Evolutionary conservation across 768 basidiomycete genomes (phyloP).

Genomic region (Podaxis sp.): DNA sequence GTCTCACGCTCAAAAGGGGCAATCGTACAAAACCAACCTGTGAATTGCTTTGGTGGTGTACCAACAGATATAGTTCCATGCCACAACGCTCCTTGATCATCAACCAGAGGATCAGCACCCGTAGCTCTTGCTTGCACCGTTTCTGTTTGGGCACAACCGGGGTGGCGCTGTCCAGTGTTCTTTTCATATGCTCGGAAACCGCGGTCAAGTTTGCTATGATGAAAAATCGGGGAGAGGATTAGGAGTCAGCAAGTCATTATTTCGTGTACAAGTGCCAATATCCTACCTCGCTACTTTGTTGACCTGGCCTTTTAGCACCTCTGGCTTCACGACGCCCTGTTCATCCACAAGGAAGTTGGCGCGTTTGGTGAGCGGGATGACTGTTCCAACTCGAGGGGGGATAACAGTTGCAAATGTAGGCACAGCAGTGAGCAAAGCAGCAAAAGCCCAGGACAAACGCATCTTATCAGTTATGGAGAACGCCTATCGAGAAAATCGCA

Average conservation of each 20-base stretch:
- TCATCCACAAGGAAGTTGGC: conserved; percentile 17
- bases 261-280: not conserved
- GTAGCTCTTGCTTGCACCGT: conserved; percentile 25
- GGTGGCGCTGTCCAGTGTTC: conserved; percentile 44
- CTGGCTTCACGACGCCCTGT: conserved; percentile 24
- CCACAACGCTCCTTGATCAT: conserved; percentile 40
- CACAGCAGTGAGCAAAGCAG: conserved; percentile 4
- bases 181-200: conserved; percentile 40
- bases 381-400: conserved; percentile 15
- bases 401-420: conserved; percentile 15
- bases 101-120: conserved; percentile 30
- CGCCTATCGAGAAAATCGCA: not conserved
- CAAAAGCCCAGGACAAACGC: conserved; percentile 10
- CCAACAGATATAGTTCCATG: conserved; percentile 45
- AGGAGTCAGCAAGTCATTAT: not conserved
- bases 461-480: not conserved
- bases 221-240: not conserved
- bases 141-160: conserved; percentile 20
- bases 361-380: conserved; percentile 29
- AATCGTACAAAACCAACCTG: conserved; percentile 27
- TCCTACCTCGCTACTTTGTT: conserved; percentile 20
- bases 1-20: not conserved
- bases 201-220: conserved; percentile 39
- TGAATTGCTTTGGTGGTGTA: conserved; percentile 41
- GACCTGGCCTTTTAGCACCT: conserved; percentile 23